A percentile compares a stretch with the other conserved stretches of the same genome.
These are phyloP conservation scores for Spraguea lophii DNA, from an alignment of 371 early-diverging fungal species.

Conservation along the genomic window DNA sequence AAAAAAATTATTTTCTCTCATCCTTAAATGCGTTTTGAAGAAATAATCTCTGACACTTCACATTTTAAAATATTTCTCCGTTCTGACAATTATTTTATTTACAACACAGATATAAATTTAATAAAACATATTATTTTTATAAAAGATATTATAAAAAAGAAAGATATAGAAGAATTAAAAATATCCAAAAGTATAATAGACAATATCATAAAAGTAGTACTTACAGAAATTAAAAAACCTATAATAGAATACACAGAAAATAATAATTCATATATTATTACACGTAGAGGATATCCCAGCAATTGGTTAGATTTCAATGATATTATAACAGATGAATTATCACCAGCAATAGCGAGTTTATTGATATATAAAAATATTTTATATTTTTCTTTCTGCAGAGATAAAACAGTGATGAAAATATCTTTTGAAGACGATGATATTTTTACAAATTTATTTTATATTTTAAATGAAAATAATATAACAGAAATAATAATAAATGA, in stretches of 20 bases:
- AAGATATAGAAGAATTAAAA: constrained; percentile 1
- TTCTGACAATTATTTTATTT: constrained; percentile 10
- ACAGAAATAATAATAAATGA: constrained; percentile 37
- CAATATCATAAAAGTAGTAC: constrained; percentile 5
- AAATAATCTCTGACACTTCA: no score
- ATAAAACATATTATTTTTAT: not conserved
- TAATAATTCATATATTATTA: constrained; percentile 2
- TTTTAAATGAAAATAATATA: constrained; percentile 33
- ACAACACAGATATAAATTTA: constrained; percentile 5
- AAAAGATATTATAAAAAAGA: not conserved
- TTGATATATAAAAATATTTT: constrained; percentile 15
- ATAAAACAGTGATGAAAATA: constrained; percentile 8
- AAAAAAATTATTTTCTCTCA: no score
- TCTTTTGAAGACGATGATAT: constrained; percentile 43
- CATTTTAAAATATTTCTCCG: constrained; percentile 23
- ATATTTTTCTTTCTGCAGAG: constrained; percentile 8
- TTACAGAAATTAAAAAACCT: constrained; percentile 5
- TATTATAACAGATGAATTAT: constrained; percentile 18
- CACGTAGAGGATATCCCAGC: constrained; percentile 33
- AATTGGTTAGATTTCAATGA: constrained; percentile 44
- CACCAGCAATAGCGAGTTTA: constrained; percentile 17
- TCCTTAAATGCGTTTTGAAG: no score
- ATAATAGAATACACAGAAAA: constrained; percentile 38
- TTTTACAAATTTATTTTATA: constrained; percentile 26
- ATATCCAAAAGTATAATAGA: constrained; percentile 9